Evolutionary conservation across 1,284 basidiomycete species (phyloP).

Genomic region (Cryptococcus amylolentus): DNA sequence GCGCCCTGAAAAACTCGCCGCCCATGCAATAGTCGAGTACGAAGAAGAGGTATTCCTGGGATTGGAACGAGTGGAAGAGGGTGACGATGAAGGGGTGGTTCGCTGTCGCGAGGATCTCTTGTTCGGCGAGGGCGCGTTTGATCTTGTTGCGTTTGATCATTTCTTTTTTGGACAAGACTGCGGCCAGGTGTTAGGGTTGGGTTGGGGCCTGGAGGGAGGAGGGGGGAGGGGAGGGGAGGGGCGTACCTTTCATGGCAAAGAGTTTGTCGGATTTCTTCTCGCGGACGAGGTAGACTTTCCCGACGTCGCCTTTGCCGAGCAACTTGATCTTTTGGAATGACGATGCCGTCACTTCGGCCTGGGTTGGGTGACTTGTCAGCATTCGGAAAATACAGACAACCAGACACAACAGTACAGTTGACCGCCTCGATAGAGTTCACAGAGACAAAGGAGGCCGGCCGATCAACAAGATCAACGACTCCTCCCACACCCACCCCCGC

Average conservation of each 20-base stretch:
- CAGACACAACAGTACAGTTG: background rate
- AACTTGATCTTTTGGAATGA: constrained; percentile 94
- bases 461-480: background rate
- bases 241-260: constrained; percentile 90
- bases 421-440: background rate
- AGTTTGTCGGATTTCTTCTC: constrained; percentile 93
- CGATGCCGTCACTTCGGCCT: constrained; percentile 85
- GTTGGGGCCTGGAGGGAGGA: no score
- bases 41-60: constrained; percentile 93
- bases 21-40: constrained; percentile 99
- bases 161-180: constrained; percentile 92
- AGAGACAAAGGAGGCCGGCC: background rate
- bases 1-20: constrained; percentile 95
- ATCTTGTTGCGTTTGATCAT: constrained; percentile 99
- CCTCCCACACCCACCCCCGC: background rate
- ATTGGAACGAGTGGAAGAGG: constrained; percentile 95
- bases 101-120: constrained; percentile 91
- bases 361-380: constrained; percentile 4
- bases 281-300: constrained; percentile 89
- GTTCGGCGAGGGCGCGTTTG: constrained; percentile 91
- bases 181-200: constrained; percentile 1
- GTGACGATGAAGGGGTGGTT: constrained; percentile 99
- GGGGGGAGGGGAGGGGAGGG: background rate
- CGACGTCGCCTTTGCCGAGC: constrained; percentile 92
- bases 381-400: no score